A percentile compares a stretch with the other conserved stretches of the same genome.
Conservation (phyloP, 352 stramenopile genomes). For the Phytophthora rubi region DNA sequence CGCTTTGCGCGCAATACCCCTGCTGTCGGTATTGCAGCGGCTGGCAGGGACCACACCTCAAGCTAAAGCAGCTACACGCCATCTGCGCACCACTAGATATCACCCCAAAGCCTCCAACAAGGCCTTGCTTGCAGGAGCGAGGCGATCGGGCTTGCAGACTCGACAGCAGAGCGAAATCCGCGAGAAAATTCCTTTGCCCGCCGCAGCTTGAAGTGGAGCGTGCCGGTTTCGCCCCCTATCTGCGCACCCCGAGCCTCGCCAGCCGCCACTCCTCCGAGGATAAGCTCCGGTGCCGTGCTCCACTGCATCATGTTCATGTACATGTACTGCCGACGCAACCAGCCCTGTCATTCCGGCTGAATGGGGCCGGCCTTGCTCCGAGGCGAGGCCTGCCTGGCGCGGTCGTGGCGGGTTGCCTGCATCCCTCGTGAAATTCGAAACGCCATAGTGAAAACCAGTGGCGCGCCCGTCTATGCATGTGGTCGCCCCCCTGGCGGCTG, state of each 20-base stretch:
- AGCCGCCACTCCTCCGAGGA: neutral
- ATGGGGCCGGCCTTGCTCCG: neutral
- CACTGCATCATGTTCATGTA: neutral
- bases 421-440: slow-evolving; percentile 21
- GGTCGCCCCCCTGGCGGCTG: too few relatives aligned
- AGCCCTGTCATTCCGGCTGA: neutral
- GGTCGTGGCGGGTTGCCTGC: neutral
- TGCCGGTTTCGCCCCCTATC: neutral
- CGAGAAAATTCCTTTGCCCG: slow-evolving; percentile 11
- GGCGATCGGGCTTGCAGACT: neutral
- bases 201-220: slow-evolving; percentile 1
- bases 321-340: neutral
- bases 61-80: slow-evolving; percentile 2
- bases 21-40: neutral
- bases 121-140: neutral
- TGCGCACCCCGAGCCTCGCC: neutral
- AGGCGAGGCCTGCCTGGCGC: neutral
- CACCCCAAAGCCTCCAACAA: too few relatives aligned
- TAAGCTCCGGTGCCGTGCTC: neutral
- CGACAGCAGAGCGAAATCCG: slow-evolving; percentile 8
- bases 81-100: neutral
- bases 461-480: slow-evolving; percentile 7
- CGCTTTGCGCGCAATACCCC: slow-evolving; percentile 6
- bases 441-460: slow-evolving; percentile 22
- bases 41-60: slow-evolving; percentile 11